A percentile compares a stretch with the other conserved stretches of the same genome.
Conservation (phyloP, 2,329 filamentous ascomycete species). For the Sphaceloma murrayae region DNA sequence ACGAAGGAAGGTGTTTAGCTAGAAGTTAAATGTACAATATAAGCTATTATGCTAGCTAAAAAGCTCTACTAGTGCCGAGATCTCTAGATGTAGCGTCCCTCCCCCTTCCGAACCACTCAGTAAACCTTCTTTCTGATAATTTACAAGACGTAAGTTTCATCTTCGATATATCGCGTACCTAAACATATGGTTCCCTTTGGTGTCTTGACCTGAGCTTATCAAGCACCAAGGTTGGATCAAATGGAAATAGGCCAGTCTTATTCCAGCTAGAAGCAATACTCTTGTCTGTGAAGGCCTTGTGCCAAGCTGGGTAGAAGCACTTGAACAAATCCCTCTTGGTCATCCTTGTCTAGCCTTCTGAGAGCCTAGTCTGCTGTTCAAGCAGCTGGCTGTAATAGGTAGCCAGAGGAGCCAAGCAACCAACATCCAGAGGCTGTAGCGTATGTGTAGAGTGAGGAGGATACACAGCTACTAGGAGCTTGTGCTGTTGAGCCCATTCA, state of each 20-base stretch:
- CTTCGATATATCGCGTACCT: no score
- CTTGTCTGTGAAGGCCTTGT: slow-evolving; percentile 16
- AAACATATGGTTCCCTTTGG: neutral
- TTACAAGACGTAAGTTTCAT: no score
- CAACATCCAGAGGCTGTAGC: slow-evolving; percentile 21
- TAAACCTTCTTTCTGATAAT: no score
- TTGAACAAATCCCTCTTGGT: slow-evolving; percentile 20
- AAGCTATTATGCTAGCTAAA: no score
- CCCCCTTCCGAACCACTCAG: no score
- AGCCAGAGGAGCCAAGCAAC: slow-evolving; percentile 20
- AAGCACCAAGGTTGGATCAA: slow-evolving; percentile 17
- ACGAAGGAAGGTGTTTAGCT: no score
- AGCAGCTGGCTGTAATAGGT: slow-evolving; percentile 19
- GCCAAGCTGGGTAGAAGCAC: slow-evolving; percentile 18
- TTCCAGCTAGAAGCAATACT: slow-evolving; percentile 18
- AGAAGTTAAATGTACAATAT: no score
- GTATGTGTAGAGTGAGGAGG: slow-evolving; percentile 19
- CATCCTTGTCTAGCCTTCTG: slow-evolving; percentile 14
- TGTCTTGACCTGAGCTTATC: slow-evolving; percentile 4
- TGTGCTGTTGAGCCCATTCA: slow-evolving; percentile 16
- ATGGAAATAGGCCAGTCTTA: slow-evolving; percentile 19
- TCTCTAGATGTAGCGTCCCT: no score
- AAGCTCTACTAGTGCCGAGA: no score
- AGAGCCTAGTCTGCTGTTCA: slow-evolving; percentile 9
- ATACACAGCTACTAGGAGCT: slow-evolving; percentile 16